Evolutionary conservation across 805 yeast genomes (phyloP), one percentile per base, ranked within the genome.

Genomic region (Spathaspora passalidarum): DNA sequence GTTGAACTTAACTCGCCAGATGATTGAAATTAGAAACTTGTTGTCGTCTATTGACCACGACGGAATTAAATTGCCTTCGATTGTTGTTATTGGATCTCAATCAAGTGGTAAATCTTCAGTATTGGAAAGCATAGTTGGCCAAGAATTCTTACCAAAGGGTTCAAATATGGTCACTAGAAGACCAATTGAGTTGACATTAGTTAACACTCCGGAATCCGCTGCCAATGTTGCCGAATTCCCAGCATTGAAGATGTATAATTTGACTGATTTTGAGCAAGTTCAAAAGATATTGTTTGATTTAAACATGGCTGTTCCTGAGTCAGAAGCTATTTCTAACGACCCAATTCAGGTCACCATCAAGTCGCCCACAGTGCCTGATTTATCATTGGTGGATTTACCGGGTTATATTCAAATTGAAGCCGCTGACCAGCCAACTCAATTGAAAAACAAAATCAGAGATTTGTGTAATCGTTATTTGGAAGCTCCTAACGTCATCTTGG

Each of bases 391-490:
- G 16, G 99, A 94, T 71, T 73, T 94, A 49, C 99, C 99, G 0
- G 99, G 99, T 7, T 94, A 94, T 62, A 95, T 94, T 52, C 99
- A 94, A 64, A 82, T 94, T 4, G 96, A 94, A 61, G 95, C 98
- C 2, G 91, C 95, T 2, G 98, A 92, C 63, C 99, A 94, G 66
- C 99, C 99, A 0, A 66, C 76, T 3, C 88, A 84, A 47, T 75
- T 94, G 49, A 92, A 92, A 59, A 75, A 77, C 23, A 87, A 83
- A 60, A 94, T 94, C 55, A 73, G 88, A 48, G 80, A 76, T 43
- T 72, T 94, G 23, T 94, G 98, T 66, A 87, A 87, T 54, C 81
- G 81, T 61, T 94, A 94, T 60, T 75, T 94, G 49, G 88, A 86
- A 57, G 84, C 86, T 13, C 99, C 99, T 18, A 94, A 94, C 60